A percentile compares a stretch with the other conserved stretches of the same genome.
phyloP scores from a whole-genome alignment of 306 rosid genomes.

The Ziziphus jujuba region DNA sequence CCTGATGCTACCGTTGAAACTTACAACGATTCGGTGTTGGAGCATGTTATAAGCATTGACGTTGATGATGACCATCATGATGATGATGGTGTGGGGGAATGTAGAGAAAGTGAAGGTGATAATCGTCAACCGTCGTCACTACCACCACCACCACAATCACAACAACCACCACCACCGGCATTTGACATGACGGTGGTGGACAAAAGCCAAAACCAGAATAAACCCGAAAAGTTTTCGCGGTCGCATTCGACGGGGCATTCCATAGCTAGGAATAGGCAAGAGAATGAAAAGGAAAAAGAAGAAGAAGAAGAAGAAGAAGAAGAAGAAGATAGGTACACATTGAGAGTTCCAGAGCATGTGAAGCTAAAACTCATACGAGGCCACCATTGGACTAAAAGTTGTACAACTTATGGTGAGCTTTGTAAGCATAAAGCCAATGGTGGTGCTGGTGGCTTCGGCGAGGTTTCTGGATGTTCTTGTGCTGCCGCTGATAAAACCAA shows the following conservation, averaged over 20 bases:
- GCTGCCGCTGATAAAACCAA: not conserved
- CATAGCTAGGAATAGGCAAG: conserved; percentile 35
- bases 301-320: conserved; percentile 11
- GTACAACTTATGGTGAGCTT: conserved; percentile 44
- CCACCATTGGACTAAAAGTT: conserved; percentile 44
- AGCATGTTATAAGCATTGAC: conserved; percentile 38
- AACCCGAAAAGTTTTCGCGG: conserved; percentile 32
- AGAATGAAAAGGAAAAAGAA: not conserved
- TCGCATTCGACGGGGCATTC: conserved; percentile 85
- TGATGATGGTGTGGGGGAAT: conserved; percentile 4
- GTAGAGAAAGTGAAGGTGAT: not conserved
- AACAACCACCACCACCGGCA: not conserved
- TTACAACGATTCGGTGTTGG: not conserved
- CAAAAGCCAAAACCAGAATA: not conserved
- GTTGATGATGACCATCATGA: conserved; percentile 34
- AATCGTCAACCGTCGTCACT: not conserved
- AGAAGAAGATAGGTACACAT: conserved; percentile 39
- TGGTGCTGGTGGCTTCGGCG: conserved; percentile 34
- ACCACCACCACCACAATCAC: not conserved
- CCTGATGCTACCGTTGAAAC: not conserved
- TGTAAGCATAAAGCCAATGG: conserved; percentile 12
- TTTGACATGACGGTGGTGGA: not conserved
- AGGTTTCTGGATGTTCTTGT: conserved; percentile 15
- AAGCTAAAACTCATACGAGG: conserved; percentile 36
- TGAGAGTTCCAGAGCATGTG: conserved; percentile 53